Percentiles rank a stretch among this genome's conserved stretches.
Conservation (phyloP, 2,329 filamentous ascomycete genomes). For the Aspergillus ochraceoroseus region DNA sequence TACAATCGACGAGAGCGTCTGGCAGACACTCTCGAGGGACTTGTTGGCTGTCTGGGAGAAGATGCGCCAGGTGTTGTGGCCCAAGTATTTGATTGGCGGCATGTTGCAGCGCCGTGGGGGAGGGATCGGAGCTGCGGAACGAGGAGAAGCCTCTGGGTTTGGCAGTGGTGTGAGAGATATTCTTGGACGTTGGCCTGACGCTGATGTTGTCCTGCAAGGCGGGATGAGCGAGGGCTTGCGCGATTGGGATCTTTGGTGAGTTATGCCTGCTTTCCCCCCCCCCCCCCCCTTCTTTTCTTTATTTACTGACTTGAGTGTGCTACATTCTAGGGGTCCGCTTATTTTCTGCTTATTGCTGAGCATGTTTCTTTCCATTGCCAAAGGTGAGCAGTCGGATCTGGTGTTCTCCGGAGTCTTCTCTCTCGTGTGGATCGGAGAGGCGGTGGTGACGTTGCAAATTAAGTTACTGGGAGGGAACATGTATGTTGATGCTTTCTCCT, state of each 20-base stretch:
- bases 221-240: slow-evolving; percentile 83
- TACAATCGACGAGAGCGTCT: slow-evolving; percentile 95
- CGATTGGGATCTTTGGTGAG: slow-evolving; percentile 91
- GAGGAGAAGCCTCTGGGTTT: slow-evolving; percentile 49
- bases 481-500: slow-evolving; percentile 54
- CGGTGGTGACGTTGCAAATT: slow-evolving; percentile 95
- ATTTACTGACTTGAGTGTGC: slow-evolving; percentile 4
- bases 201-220: slow-evolving; percentile 60
- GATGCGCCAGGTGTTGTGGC: slow-evolving; percentile 94
- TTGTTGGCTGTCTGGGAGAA: slow-evolving; percentile 93
- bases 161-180: slow-evolving; percentile 50
- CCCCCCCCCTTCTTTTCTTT: too few species aligned
- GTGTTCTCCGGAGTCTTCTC: slow-evolving; percentile 97
- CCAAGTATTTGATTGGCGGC: slow-evolving; percentile 79
- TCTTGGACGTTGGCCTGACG: slow-evolving; percentile 63
- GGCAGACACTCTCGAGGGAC: slow-evolving; percentile 93
- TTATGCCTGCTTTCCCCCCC: neutral
- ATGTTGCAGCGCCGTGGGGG: slow-evolving; percentile 57
- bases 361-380: slow-evolving; percentile 78
- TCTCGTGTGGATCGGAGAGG: slow-evolving; percentile 94
- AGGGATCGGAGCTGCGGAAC: slow-evolving; percentile 51
- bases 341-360: slow-evolving; percentile 89
- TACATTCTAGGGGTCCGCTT: slow-evolving; percentile 68
- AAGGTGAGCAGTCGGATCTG: slow-evolving; percentile 72
- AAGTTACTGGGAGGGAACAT: slow-evolving; percentile 95